A percentile compares a stretch with the other conserved stretches of the same genome.
Evolutionary conservation across 1,284 basidiomycete species (phyloP).

Genomic region (Fomitopsis palustris): DNA sequence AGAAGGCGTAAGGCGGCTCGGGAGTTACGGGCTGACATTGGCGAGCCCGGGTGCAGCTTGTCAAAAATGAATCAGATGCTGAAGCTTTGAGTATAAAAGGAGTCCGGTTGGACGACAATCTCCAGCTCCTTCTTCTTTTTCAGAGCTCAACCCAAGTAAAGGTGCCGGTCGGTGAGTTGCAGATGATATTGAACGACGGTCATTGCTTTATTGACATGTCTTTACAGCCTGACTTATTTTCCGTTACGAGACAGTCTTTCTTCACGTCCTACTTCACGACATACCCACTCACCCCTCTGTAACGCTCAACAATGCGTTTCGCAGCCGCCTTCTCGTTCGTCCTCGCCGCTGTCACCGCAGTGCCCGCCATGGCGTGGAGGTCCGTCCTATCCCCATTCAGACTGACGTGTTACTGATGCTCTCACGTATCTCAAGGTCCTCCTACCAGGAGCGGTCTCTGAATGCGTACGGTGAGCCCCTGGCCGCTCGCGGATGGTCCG

Average conservation of each 20-base stretch:
- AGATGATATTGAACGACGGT: background rate
- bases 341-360: background rate
- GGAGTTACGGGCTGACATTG: too few species aligned
- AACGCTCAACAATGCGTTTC: background rate
- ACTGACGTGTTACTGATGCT: background rate
- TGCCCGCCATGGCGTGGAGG: background rate
- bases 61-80: too few species aligned
- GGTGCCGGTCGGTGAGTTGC: background rate
- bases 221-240: background rate
- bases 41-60: too few species aligned
- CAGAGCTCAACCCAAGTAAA: background rate
- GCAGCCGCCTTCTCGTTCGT: background rate
- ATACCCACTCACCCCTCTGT: background rate
- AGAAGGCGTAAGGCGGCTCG: too few species aligned
- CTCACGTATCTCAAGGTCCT: background rate
- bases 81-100: background rate
- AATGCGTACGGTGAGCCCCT: background rate
- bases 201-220: background rate
- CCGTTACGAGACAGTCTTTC: background rate
- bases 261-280: background rate
- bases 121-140: background rate
- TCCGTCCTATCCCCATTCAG: background rate
- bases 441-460: background rate
- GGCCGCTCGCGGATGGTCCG: background rate
- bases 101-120: background rate